These are phyloP conservation scores for Pythium scleroteichum DNA, from an alignment of 352 stramenopile species.

Conservation along the genomic window DNA sequence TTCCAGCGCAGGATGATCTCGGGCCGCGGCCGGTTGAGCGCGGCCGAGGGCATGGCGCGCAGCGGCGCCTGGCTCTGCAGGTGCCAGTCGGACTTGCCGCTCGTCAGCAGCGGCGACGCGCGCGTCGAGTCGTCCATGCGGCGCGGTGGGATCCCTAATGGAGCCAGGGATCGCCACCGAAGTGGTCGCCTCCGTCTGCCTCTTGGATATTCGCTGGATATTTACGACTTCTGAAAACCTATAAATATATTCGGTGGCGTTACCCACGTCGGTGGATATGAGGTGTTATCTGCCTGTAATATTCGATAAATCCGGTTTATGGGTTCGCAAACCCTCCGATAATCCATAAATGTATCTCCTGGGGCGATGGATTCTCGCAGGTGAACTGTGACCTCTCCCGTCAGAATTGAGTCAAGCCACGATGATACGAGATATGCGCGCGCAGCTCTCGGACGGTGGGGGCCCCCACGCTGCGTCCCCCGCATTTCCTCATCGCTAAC, in stretches of 20 bases:
- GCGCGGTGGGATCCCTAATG: background rate
- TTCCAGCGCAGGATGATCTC: slow-evolving; percentile 68
- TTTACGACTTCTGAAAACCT: background rate
- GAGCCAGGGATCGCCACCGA: background rate
- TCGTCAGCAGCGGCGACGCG: slow-evolving; percentile 18
- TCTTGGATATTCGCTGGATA: background rate
- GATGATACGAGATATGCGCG: slow-evolving; percentile 16
- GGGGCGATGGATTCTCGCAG: too few relatives aligned
- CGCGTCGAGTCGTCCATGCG: background rate
- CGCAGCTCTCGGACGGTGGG: slow-evolving; percentile 17
- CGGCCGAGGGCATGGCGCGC: slow-evolving; percentile 13
- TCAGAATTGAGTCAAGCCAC: too few relatives aligned
- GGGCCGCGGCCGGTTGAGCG: slow-evolving; percentile 39
- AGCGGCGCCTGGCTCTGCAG: slow-evolving; percentile 23
- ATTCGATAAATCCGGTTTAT: background rate
- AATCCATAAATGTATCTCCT: background rate
- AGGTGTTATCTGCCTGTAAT: background rate
- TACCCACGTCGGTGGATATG: background rate
- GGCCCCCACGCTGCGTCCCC: too few relatives aligned
- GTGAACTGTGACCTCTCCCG: too few relatives aligned
- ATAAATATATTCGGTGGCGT: slow-evolving; percentile 1
- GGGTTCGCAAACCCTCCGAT: background rate
- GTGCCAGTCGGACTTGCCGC: slow-evolving; percentile 27
- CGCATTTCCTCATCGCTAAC: too few relatives aligned
- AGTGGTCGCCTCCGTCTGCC: too few relatives aligned